A percentile compares a stretch with the other conserved stretches of the same genome.
Evolutionary conservation across 257 asterid species (phyloP).

Genomic region (Nicotiana paniculata): DNA sequence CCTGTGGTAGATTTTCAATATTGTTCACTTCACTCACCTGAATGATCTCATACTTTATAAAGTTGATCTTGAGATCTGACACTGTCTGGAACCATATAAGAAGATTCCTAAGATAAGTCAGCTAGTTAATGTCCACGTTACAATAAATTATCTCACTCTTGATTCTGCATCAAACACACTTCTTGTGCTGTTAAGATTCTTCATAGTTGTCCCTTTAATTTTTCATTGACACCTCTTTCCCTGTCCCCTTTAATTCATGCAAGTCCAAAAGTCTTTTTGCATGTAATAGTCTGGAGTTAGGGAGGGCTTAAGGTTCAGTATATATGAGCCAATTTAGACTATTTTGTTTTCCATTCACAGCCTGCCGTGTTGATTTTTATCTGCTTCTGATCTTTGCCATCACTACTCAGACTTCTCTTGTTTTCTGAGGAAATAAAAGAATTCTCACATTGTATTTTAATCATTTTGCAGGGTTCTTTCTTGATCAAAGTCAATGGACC

Average conservation of each 20-base stretch:
- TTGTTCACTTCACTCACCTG: too few relatives aligned
- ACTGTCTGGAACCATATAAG: too few relatives aligned
- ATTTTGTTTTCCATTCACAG: neutral
- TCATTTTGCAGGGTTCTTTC: slow-evolving; percentile 75
- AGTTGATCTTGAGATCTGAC: too few relatives aligned
- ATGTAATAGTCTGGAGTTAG: neutral
- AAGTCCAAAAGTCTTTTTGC: neutral
- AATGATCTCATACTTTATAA: too few relatives aligned
- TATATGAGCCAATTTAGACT: neutral
- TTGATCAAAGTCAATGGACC: slow-evolving; percentile 87
- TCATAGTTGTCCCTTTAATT: neutral
- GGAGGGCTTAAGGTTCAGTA: neutral
- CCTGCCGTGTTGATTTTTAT: neutral
- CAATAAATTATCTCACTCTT: neutral
- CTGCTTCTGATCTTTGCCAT: neutral
- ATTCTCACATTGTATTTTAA: slow-evolving; percentile 10
- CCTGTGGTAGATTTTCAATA: too few relatives aligned
- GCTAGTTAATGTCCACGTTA: too few relatives aligned
- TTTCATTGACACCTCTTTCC: neutral
- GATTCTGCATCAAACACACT: neutral
- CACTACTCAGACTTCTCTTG: neutral
- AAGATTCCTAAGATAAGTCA: too few relatives aligned
- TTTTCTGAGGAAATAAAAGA: slow-evolving; percentile 9
- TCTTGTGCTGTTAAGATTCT: neutral
- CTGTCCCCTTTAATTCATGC: neutral